Conservation (phyloP, 371 early-diverging fungal species). For the Coemansia sp. region DNA sequence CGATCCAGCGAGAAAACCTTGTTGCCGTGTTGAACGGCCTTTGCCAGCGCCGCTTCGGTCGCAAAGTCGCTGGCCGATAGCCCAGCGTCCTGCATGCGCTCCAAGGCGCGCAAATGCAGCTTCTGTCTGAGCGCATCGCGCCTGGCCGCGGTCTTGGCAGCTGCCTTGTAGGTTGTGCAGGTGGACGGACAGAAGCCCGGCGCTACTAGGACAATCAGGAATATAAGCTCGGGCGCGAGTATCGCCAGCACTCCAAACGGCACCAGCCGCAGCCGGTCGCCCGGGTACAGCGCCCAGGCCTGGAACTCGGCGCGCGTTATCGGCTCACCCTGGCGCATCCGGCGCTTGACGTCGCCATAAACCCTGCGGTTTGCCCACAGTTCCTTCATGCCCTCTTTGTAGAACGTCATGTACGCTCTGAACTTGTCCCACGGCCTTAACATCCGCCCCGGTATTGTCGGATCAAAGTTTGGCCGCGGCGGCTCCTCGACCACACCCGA, state of each 20-base stretch:
- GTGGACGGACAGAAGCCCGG: conserved; percentile 42
- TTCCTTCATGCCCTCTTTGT: conserved; percentile 36
- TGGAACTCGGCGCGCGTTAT: conserved; percentile 35
- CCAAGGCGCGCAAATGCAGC: conserved; percentile 17
- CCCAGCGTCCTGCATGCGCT: conserved; percentile 19
- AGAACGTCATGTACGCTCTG: conserved; percentile 35
- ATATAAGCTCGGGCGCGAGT: conserved; percentile 34
- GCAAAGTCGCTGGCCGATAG: conserved; percentile 16
- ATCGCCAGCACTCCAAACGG: conserved; percentile 42
- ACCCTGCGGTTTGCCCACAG: conserved; percentile 21
- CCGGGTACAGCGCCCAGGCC: conserved; percentile 20
- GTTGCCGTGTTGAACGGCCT: background rate
- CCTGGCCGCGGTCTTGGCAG: conserved; percentile 23
- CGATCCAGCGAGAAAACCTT: conserved; percentile 15
- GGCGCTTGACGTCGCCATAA: conserved; percentile 8
- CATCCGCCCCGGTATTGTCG: conserved; percentile 37
- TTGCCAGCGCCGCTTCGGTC: background rate
- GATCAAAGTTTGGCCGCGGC: conserved; percentile 21
- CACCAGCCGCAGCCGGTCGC: conserved; percentile 30
- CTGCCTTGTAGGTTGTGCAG: conserved; percentile 31
- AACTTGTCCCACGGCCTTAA: conserved; percentile 28
- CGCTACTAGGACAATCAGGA: conserved; percentile 23
- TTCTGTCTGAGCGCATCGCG: conserved; percentile 14
- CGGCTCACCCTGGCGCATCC: background rate
- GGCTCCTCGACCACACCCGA: background rate